These are phyloP conservation scores for Neurospora sp. DNA, from an alignment of 2,329 filamentous ascomycete genomes.

Conservation along the genomic window DNA sequence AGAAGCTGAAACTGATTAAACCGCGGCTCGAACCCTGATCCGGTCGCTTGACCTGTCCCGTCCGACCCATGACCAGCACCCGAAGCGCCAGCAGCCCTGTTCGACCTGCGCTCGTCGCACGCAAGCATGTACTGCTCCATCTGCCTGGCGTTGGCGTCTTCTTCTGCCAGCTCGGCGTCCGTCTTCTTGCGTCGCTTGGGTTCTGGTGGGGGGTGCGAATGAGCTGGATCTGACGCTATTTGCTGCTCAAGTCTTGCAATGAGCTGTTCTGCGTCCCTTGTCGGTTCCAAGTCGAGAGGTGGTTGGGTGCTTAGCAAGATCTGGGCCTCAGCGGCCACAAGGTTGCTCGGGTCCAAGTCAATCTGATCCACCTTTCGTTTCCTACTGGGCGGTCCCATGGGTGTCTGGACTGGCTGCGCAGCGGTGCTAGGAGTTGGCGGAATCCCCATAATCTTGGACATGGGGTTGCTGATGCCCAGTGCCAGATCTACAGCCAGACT, in stretches of 20 bases:
- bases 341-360: constrained; percentile 64
- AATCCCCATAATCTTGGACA: constrained; percentile 26
- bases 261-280: constrained; percentile 56
- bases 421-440: constrained; percentile 60
- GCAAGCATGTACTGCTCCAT: constrained; percentile 89
- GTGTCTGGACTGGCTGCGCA: constrained; percentile 23
- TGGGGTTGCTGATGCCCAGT: background rate
- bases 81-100: constrained; percentile 46
- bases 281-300: constrained; percentile 68
- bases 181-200: constrained; percentile 90
- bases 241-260: constrained; percentile 57
- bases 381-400: constrained; percentile 51
- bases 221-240: constrained; percentile 60
- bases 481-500: constrained; percentile 67
- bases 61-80: constrained; percentile 51
- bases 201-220: constrained; percentile 64
- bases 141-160: constrained; percentile 83
- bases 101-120: constrained; percentile 70
- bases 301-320: constrained; percentile 64
- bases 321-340: constrained; percentile 66
- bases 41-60: constrained; percentile 61
- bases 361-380: constrained; percentile 60
- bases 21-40: constrained; percentile 67
- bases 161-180: constrained; percentile 85
- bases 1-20: constrained; percentile 91